phyloP scores from a whole-genome alignment of 164 flowering plant genomes.

The Vitis rotundifolia region DNA sequence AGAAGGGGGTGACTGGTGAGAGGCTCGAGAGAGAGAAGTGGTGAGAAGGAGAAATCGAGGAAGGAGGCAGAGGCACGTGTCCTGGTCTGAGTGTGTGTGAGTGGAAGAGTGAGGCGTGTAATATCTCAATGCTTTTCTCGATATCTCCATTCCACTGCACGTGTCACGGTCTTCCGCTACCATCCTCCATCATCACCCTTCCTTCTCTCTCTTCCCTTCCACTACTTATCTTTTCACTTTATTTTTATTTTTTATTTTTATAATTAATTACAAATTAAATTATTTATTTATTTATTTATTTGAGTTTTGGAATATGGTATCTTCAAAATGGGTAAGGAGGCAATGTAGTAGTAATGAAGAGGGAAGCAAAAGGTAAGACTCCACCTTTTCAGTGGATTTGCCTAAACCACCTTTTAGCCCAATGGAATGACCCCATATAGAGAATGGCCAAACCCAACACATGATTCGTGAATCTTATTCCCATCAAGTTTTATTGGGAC shows the following conservation, averaged over 20 bases:
- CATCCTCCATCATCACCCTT: neutral
- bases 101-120: slow-evolving; percentile 11
- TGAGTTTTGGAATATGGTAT: no score
- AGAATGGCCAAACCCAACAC: no score
- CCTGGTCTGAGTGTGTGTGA: slow-evolving; percentile 21
- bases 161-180: slow-evolving; percentile 39
- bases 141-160: slow-evolving; percentile 30
- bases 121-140: slow-evolving; percentile 26
- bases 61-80: slow-evolving; percentile 43
- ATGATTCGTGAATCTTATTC: no score
- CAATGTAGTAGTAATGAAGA: no score
- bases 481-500: no score
- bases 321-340: no score
- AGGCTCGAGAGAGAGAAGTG: slow-evolving; percentile 20
- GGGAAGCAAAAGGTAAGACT: no score
- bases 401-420: no score
- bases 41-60: slow-evolving; percentile 4
- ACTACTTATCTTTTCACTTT: neutral
- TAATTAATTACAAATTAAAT: no score
- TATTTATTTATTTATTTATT: no score
- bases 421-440: no score
- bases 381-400: no score
- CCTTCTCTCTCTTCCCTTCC: neutral
- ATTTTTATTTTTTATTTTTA: neutral
- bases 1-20: neutral